phyloP scores from a whole-genome alignment of 305 asterid genomes.

The Salvia sclarea region DNA sequence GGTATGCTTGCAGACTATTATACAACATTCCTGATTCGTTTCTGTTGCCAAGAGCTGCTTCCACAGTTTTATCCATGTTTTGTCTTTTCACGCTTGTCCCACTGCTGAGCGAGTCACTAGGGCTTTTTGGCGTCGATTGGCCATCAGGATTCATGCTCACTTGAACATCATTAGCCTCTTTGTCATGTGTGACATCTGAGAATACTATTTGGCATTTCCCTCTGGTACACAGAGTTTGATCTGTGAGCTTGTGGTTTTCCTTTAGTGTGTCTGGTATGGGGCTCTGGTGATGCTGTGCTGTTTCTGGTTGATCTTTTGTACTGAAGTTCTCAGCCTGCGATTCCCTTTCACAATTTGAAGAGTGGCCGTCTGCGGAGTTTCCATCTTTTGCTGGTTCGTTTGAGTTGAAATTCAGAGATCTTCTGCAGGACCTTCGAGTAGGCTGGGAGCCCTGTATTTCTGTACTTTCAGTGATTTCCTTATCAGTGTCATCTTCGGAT shows the following conservation, averaged over 20 bases:
- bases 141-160: conserved; percentile 35
- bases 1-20: conserved; percentile 57
- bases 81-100: conserved; percentile 56
- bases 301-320: conserved; percentile 36
- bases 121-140: conserved; percentile 39
- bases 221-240: conserved; percentile 43
- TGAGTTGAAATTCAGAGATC: conserved; percentile 57
- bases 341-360: conserved; percentile 36
- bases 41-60: conserved; percentile 45
- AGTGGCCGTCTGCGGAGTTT: conserved; percentile 38
- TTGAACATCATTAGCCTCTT: conserved; percentile 49
- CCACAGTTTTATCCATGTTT: conserved; percentile 32
- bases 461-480: conserved; percentile 36
- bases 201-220: conserved; percentile 74
- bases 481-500: conserved; percentile 40
- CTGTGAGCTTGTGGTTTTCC: conserved; percentile 27
- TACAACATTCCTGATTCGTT: conserved; percentile 44
- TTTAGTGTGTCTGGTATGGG: conserved; percentile 33
- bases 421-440: conserved; percentile 64
- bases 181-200: conserved; percentile 70
- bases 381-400: conserved; percentile 45
- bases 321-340: conserved; percentile 36
- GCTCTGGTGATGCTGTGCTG: conserved; percentile 32
- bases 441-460: conserved; percentile 27
- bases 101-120: conserved; percentile 47